phyloP scores from a whole-genome alignment of 2,329 filamentous ascomycete genomes.

The Fusarium paranaense region DNA sequence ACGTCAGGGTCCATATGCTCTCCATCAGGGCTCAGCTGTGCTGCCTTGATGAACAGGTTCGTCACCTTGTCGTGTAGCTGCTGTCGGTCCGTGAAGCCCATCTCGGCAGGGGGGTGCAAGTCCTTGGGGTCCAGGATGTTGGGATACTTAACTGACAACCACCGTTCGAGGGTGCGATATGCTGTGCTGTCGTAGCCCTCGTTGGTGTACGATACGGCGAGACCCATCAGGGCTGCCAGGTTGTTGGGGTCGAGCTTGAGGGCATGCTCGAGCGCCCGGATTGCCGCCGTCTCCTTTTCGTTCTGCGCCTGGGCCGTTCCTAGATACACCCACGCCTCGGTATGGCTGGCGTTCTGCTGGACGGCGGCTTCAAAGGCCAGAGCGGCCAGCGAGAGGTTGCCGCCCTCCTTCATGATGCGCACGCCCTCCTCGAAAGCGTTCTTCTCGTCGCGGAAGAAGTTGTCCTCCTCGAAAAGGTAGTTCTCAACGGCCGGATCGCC shows the following conservation, averaged over 20 bases:
- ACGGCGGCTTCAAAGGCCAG: conserved; percentile 96
- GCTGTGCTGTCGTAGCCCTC: conserved; percentile 98
- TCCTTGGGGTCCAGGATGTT: conserved; percentile 79
- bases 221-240: conserved; percentile 89
- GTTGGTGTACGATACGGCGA: conserved; percentile 97
- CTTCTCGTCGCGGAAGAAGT: conserved; percentile 82
- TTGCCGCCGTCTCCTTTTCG: conserved; percentile 96
- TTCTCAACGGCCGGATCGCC: conserved; percentile 84
- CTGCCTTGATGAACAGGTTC: conserved; percentile 89
- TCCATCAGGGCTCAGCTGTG: conserved; percentile 89
- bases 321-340: conserved; percentile 93
- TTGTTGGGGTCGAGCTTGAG: conserved; percentile 89
- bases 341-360: conserved; percentile 87
- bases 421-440: conserved; percentile 95
- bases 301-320: conserved; percentile 96
- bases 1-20: conserved; percentile 99
- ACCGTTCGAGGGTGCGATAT: conserved; percentile 95
- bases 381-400: conserved; percentile 92
- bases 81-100: conserved; percentile 94
- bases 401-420: conserved; percentile 91
- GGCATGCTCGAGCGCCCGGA: conserved; percentile 91
- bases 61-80: conserved; percentile 91
- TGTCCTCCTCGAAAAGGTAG: conserved; percentile 96
- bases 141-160: conserved; percentile 96
- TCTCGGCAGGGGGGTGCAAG: conserved; percentile 80